phyloP scores from a whole-genome alignment of 768 basidiomycete species.

The Collybia nuda region DNA sequence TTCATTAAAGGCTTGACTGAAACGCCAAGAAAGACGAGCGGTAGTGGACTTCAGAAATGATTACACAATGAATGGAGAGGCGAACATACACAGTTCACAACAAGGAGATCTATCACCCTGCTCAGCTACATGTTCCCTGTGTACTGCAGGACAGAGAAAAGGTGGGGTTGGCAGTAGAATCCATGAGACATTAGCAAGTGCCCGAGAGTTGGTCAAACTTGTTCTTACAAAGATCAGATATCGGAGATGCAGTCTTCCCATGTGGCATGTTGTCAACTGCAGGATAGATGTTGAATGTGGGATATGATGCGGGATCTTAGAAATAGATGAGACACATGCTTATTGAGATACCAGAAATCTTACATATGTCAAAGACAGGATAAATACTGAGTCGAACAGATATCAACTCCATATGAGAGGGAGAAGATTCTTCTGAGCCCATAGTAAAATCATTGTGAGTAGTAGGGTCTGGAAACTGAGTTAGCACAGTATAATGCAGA shows the following conservation, averaged over 20 bases:
- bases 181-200: conserved; percentile 11
- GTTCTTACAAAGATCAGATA: conserved; percentile 8
- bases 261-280: not conserved
- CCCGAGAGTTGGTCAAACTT: not conserved
- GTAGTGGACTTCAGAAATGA: too few species aligned
- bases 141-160: conserved; percentile 32
- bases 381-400: conserved; percentile 19
- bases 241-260: conserved; percentile 3
- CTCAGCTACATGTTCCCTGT: not conserved
- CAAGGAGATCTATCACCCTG: too few species aligned
- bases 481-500: not conserved
- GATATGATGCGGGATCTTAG: conserved; percentile 26
- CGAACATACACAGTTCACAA: too few species aligned
- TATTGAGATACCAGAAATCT: conserved; percentile 7
- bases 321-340: not conserved
- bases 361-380: conserved; percentile 33
- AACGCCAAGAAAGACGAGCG: too few species aligned
- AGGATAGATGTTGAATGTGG: conserved; percentile 33
- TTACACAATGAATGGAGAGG: too few species aligned
- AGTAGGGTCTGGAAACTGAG: conserved; percentile 1
- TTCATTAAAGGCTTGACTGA: too few species aligned
- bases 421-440: not conserved
- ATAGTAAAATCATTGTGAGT: not conserved
- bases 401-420: not conserved
- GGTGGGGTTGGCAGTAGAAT: conserved; percentile 32